Conservation (phyloP, 2,329 filamentous ascomycete species). For the Eutypa lata region DNA sequence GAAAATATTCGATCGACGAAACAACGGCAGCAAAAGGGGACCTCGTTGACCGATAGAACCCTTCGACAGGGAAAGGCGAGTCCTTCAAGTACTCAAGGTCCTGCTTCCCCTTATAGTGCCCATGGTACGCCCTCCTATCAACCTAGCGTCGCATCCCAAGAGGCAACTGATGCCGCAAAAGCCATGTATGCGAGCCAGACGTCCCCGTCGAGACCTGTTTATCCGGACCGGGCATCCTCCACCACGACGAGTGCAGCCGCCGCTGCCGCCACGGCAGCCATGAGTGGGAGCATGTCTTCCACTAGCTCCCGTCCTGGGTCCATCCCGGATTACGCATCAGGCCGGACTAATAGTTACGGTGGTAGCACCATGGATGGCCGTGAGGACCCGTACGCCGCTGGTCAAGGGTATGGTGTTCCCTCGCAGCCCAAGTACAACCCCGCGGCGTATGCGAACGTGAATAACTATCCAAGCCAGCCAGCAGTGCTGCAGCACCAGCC, state of each 20-base stretch:
- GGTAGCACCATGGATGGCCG: constrained; percentile 22
- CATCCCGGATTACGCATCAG: constrained; percentile 29
- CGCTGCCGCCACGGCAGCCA: constrained; percentile 55
- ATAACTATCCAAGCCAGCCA: constrained; percentile 43
- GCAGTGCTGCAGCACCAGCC: constrained; percentile 38
- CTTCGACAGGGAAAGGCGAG: constrained; percentile 54
- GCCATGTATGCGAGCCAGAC: constrained; percentile 56
- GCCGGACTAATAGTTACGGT: constrained; percentile 30
- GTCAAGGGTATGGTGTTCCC: constrained; percentile 24
- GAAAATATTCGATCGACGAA: constrained; percentile 81
- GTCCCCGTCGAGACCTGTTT: constrained; percentile 44
- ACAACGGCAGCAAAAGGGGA: constrained; percentile 59
- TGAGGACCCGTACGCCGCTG: constrained; percentile 26
- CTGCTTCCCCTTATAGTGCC: constrained; percentile 24
- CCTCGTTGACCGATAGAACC: constrained; percentile 63
- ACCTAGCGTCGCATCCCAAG: constrained; percentile 38
- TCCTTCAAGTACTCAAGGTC: constrained; percentile 33
- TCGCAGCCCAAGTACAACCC: constrained; percentile 71
- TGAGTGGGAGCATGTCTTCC: constrained; percentile 46
- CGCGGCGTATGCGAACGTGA: constrained; percentile 67
- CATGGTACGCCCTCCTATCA: constrained; percentile 25
- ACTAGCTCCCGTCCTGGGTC: constrained; percentile 25
- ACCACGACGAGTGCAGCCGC: constrained; percentile 53
- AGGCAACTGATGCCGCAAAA: constrained; percentile 64
- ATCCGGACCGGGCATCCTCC: constrained; percentile 52